phyloP scores from a whole-genome alignment of 129 eudicot genomes.

The Pseudognaphalium luteoalbum region DNA sequence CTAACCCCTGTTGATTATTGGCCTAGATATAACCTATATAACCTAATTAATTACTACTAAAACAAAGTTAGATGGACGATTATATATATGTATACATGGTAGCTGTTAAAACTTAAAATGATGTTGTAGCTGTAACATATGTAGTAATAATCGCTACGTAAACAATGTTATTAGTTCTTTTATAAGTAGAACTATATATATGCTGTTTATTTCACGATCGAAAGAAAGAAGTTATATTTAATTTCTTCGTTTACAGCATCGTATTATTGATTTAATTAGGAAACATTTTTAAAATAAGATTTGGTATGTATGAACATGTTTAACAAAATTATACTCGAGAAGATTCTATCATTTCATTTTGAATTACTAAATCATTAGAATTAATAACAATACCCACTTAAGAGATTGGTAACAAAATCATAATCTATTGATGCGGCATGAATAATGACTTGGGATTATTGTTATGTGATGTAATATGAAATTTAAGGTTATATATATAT shows the following conservation, averaged over 20 bases:
- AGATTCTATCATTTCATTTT: too few species aligned
- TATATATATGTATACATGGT: neutral
- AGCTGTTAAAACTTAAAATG: neutral
- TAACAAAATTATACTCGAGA: too few species aligned
- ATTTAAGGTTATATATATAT: neutral
- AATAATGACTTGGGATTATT: neutral
- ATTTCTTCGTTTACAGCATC: neutral
- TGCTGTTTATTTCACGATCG: neutral
- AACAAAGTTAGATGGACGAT: neutral
- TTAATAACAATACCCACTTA: neutral
- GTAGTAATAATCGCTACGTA: too few species aligned
- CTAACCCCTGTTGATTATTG: neutral
- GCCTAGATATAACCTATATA: neutral
- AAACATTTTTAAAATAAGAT: neutral
- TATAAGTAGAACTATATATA: too few species aligned
- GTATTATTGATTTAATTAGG: too few species aligned
- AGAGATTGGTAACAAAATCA: neutral
- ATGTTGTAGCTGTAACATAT: neutral
- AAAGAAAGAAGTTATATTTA: too few species aligned
- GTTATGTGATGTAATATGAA: neutral
- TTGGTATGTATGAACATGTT: neutral
- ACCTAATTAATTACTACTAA: neutral
- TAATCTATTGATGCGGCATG: neutral
- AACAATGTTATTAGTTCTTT: too few species aligned
- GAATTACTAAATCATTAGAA: too few species aligned